Percentiles rank a stretch among this genome's conserved stretches.
These are phyloP conservation scores for Daldinia decipiens DNA, from an alignment of 495 filamentous ascomycete species.

Conservation along the genomic window DNA sequence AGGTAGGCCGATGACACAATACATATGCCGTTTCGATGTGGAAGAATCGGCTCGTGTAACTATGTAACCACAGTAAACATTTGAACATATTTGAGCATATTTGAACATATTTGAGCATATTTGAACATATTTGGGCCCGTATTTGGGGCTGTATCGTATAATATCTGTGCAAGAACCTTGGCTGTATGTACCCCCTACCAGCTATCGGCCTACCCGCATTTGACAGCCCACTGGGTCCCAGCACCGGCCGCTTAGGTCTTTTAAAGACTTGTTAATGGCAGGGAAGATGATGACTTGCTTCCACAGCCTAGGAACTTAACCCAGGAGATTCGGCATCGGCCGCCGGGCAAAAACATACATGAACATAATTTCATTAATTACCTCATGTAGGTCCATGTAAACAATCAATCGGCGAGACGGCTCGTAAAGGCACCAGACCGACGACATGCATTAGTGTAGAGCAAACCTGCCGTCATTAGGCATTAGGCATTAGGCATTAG, in stretches of 20 bases:
- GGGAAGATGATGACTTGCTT: slow-evolving; percentile 43
- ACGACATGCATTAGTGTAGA: slow-evolving; percentile 33
- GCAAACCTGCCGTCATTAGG: slow-evolving; percentile 32
- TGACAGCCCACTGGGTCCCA: slow-evolving; percentile 30
- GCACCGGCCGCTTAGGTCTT: slow-evolving; percentile 28
- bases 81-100: no score
- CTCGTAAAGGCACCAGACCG: slow-evolving; percentile 31
- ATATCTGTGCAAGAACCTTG: background rate
- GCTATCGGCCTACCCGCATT: slow-evolving; percentile 21
- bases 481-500: background rate
- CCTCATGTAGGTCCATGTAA: no score
- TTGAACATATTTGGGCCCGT: background rate
- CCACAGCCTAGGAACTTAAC: background rate
- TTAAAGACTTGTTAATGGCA: slow-evolving; percentile 20
- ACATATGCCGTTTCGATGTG: slow-evolving; percentile 1
- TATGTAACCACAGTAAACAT: background rate
- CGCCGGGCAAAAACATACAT: slow-evolving; percentile 19
- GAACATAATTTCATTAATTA: slow-evolving; percentile 5
- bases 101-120: background rate
- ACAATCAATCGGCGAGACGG: slow-evolving; percentile 14
- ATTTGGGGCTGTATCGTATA: slow-evolving; percentile 15
- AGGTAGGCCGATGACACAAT: background rate
- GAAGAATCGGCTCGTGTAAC: slow-evolving; percentile 9
- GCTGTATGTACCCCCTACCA: slow-evolving; percentile 5
- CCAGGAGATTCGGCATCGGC: slow-evolving; percentile 37